Evolutionary conservation across 2,329 filamentous ascomycete species (phyloP).

Genomic region (Xylariaceae sp.): DNA sequence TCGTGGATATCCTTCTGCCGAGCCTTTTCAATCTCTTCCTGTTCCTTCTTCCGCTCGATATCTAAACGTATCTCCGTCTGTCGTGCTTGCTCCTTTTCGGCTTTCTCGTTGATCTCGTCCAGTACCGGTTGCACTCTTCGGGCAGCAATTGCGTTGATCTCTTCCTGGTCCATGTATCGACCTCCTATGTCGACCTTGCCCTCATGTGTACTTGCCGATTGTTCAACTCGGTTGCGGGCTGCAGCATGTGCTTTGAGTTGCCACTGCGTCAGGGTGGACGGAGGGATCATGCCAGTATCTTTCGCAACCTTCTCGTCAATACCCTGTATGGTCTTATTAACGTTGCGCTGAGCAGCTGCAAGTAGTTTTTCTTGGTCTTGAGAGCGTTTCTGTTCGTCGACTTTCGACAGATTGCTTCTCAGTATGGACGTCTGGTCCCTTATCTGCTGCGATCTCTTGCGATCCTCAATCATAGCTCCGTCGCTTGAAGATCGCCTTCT

Average conservation of each 20-base stretch:
- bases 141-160: constrained; percentile 75
- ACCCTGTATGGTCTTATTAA: constrained; percentile 69
- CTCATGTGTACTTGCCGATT: constrained; percentile 52
- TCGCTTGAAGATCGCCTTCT: constrained; percentile 66
- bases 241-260: constrained; percentile 69
- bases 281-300: constrained; percentile 69
- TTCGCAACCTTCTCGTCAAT: constrained; percentile 80
- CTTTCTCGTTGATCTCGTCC: constrained; percentile 78
- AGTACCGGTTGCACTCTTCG: constrained; percentile 76
- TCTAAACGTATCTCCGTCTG: constrained; percentile 61
- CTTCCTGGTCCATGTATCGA: constrained; percentile 71
- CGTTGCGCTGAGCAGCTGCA: constrained; percentile 78
- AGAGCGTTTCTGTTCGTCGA: constrained; percentile 70
- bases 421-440: constrained; percentile 76
- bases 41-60: constrained; percentile 60
- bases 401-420: constrained; percentile 60
- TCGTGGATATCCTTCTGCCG: constrained; percentile 52
- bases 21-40: constrained; percentile 47
- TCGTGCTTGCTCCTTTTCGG: constrained; percentile 66
- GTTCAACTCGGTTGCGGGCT: constrained; percentile 62
- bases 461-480: constrained; percentile 58
- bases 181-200: constrained; percentile 69
- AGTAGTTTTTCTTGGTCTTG: constrained; percentile 72
- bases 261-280: constrained; percentile 70
- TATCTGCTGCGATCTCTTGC: constrained; percentile 66